Conservation (phyloP, 306 rosid species). For the Rosa multiflora region DNA sequence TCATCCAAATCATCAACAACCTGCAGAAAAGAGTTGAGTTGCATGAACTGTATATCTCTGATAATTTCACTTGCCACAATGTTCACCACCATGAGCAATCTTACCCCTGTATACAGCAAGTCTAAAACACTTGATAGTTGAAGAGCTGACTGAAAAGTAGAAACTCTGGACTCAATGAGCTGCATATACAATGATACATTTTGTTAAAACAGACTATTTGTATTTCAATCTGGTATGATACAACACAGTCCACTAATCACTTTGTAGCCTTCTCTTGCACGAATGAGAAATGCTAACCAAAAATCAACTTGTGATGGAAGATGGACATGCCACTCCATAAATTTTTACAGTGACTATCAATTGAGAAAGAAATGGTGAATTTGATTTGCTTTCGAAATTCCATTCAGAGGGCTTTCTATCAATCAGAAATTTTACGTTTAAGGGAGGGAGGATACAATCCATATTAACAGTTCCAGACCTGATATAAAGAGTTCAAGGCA, state of each 20-base stretch:
- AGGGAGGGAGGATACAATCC: neutral
- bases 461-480: conserved; percentile 42
- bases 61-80: conserved; percentile 7
- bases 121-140: conserved; percentile 71
- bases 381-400: neutral
- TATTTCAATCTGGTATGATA: neutral
- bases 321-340: neutral
- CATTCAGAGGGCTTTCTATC: neutral
- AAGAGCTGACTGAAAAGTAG: conserved; percentile 58
- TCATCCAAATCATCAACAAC: conserved; percentile 50
- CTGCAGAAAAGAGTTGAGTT: conserved; percentile 36
- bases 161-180: conserved; percentile 77
- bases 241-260: neutral
- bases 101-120: conserved; percentile 59
- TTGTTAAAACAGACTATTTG: neutral
- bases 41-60: neutral
- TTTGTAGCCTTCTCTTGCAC: neutral
- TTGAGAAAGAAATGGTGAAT: neutral
- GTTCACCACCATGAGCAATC: conserved; percentile 16
- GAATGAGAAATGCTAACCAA: neutral
- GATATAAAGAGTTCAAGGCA: conserved; percentile 73
- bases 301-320: neutral
- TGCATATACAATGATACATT: conserved; percentile 31
- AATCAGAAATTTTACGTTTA: neutral
- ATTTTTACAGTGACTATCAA: neutral